phyloP scores from a whole-genome alignment of 305 asterid species.

The Striga hermonthica region DNA sequence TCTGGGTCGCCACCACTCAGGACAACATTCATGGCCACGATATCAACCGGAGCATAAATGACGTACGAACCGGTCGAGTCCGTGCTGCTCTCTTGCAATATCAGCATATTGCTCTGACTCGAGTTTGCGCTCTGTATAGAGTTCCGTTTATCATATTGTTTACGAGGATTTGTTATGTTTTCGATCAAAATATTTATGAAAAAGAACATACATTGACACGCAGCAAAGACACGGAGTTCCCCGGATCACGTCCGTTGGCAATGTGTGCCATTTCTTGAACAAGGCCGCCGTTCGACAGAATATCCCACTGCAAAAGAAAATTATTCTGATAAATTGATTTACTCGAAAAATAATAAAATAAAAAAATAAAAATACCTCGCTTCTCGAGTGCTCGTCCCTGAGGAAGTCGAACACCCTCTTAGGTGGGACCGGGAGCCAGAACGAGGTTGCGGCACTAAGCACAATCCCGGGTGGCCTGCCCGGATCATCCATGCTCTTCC shows the following conservation, averaged over 20 bases:
- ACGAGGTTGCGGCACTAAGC: constrained; percentile 80
- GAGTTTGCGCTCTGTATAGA: constrained; percentile 62
- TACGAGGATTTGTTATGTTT: neutral
- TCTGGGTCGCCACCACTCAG: constrained; percentile 80
- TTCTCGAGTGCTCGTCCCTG: constrained; percentile 67
- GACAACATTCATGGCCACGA: constrained; percentile 72
- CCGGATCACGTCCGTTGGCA: constrained; percentile 75
- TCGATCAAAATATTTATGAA: too few species aligned
- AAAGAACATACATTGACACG: constrained; percentile 37
- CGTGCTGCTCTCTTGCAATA: constrained; percentile 66
- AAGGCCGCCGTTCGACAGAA: constrained; percentile 26
- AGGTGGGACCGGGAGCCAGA: constrained; percentile 74
- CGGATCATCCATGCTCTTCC: constrained; percentile 79
- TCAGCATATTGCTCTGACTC: constrained; percentile 77
- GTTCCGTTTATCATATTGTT: neutral
- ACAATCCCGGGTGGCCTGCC: constrained; percentile 88
- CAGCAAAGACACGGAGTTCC: constrained; percentile 65
- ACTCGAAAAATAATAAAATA: neutral
- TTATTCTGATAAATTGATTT: constrained; percentile 40
- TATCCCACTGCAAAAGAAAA: constrained; percentile 43
- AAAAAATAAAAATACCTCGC: constrained; percentile 44
- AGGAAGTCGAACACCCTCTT: constrained; percentile 68
- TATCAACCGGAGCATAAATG: constrained; percentile 71
- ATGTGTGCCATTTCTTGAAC: constrained; percentile 85
- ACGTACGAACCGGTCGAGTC: constrained; percentile 72